phyloP scores from a whole-genome alignment of 768 basidiomycete species.

The Naganishia randhawae region DNA sequence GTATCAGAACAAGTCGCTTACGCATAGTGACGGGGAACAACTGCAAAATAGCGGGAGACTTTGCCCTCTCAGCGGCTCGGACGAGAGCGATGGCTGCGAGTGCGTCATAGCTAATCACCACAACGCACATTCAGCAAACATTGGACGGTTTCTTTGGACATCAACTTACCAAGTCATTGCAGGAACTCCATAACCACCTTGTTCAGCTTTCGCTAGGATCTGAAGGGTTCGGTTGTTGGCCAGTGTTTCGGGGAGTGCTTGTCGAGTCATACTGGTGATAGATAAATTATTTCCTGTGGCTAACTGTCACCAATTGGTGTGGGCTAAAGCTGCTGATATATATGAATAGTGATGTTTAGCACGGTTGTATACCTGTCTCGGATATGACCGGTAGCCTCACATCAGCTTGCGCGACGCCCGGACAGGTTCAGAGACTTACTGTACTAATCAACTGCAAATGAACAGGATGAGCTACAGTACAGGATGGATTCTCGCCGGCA shows the following conservation, averaged over 20 bases:
- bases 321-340: too few relatives aligned
- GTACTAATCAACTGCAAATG: too few relatives aligned
- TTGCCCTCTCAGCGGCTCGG: constrained; percentile 47
- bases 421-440: too few relatives aligned
- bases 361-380: too few relatives aligned
- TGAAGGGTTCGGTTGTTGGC: constrained; percentile 44
- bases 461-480: too few relatives aligned
- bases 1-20: neutral
- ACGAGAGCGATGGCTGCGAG: constrained; percentile 46
- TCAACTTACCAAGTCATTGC: constrained; percentile 26
- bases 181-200: constrained; percentile 40
- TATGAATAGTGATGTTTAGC: too few relatives aligned
- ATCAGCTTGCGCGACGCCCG: too few relatives aligned
- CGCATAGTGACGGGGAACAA: constrained; percentile 26
- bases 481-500: too few relatives aligned
- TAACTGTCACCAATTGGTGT: too few relatives aligned
- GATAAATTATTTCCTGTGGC: too few relatives aligned
- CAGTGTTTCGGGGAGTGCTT: constrained; percentile 4
- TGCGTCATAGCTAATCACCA: constrained; percentile 41
- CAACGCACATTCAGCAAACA: neutral
- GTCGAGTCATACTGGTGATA: constrained; percentile 1
- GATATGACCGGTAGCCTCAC: too few relatives aligned
- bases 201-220: constrained; percentile 48
- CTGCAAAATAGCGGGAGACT: constrained; percentile 49
- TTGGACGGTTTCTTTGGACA: too few relatives aligned